Percentiles rank a stretch among this genome's conserved stretches.
phyloP scores from a whole-genome alignment of 208 protist genomes.

The Leishmania braziliensis region DNA sequence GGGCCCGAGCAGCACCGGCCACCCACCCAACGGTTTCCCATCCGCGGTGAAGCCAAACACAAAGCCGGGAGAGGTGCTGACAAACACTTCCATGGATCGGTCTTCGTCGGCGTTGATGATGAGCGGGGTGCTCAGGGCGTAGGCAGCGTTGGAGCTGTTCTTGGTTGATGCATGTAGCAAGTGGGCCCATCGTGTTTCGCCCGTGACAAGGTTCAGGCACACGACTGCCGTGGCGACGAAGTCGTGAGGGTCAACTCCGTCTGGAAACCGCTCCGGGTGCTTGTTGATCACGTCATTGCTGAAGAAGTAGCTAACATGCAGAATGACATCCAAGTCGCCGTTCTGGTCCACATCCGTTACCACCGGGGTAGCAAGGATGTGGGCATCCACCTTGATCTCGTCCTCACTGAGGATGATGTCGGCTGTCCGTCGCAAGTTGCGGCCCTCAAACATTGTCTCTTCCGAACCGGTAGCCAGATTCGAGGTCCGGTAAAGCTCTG shows the following conservation, averaged over 20 bases:
- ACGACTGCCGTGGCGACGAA: conserved; percentile 91
- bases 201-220: conserved; percentile 80
- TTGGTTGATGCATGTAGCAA: conserved; percentile 86
- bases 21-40: conserved; percentile 52
- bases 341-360: conserved; percentile 88
- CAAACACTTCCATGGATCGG: conserved; percentile 60
- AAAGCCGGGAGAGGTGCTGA: conserved; percentile 77
- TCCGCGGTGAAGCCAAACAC: conserved; percentile 68
- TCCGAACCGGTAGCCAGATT: conserved; percentile 29
- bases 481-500: conserved; percentile 56
- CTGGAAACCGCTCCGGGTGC: conserved; percentile 20
- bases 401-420: conserved; percentile 36
- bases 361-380: conserved; percentile 88
- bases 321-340: conserved; percentile 83
- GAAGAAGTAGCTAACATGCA: conserved; percentile 93
- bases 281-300: conserved; percentile 46
- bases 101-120: conserved; percentile 80
- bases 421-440: conserved; percentile 32
- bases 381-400: conserved; percentile 84
- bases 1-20: conserved; percentile 72
- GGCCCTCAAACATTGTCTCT: conserved; percentile 38
- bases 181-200: conserved; percentile 84
- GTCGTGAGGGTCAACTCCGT: conserved; percentile 57
- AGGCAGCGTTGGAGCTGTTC: conserved; percentile 45
- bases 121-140: conserved; percentile 75